These are phyloP conservation scores for Magnaporthiopsis incrustans DNA, from an alignment of 2,329 filamentous ascomycete genomes.

Conservation along the genomic window DNA sequence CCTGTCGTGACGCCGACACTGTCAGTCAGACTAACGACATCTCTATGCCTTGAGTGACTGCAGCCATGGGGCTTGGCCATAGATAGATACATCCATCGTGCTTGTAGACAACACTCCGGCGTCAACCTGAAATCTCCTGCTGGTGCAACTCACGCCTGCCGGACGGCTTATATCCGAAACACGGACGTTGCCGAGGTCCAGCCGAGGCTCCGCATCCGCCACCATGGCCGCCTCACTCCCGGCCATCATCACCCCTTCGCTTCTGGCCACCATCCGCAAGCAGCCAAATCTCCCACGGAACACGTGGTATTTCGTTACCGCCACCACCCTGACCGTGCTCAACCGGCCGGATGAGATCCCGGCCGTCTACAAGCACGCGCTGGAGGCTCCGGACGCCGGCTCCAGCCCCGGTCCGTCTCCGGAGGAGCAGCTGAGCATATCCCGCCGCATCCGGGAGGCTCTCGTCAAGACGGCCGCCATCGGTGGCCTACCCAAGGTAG, in stretches of 20 bases:
- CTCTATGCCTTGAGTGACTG: too few relatives aligned
- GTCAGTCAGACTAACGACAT: neutral
- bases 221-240: slow-evolving; percentile 14
- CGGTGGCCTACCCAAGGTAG: slow-evolving; percentile 42
- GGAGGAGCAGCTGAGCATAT: slow-evolving; percentile 33
- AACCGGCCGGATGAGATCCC: slow-evolving; percentile 42
- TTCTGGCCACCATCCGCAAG: slow-evolving; percentile 32
- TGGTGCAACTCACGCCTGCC: too few relatives aligned
- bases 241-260: slow-evolving; percentile 28
- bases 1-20: neutral
- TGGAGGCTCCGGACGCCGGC: slow-evolving; percentile 19
- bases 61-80: too few relatives aligned
- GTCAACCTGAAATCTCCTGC: too few relatives aligned
- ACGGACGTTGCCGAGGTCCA: neutral
- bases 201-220: neutral
- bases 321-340: slow-evolving; percentile 35
- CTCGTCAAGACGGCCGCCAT: slow-evolving; percentile 40
- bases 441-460: slow-evolving; percentile 38
- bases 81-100: too few relatives aligned
- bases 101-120: too few relatives aligned
- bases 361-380: slow-evolving; percentile 32
- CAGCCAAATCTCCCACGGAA: slow-evolving; percentile 33
- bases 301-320: slow-evolving; percentile 40
- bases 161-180: neutral
- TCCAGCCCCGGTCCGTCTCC: slow-evolving; percentile 17